Evolutionary conservation across 208 protist genomes (phyloP), one percentile per base, ranked within the genome.

Genomic region (Trypanosoma lewisi): DNA sequence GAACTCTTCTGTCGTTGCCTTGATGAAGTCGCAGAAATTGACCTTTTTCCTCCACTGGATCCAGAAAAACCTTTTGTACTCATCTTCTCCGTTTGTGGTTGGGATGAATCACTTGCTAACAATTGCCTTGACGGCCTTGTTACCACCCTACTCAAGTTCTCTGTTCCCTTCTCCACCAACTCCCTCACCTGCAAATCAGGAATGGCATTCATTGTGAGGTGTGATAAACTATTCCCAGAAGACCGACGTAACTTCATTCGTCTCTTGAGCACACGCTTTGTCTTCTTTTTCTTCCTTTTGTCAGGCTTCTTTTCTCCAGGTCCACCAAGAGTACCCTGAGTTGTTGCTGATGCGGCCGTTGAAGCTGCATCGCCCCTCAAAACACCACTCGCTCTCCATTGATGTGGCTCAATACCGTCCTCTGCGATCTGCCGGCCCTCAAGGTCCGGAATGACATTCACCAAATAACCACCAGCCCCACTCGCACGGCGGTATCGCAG

Each of bases 241-340:
- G 63, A 62, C 41, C 66, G 59, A 17, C 70, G 73, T 33, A 58
- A 37, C 39, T 67, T 67, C 36, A 73, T 51, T 16, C 73, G 62
- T 57, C 80, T 79, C 63, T 69, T 71, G 21, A 83, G 19, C 34
- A 86, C 66, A 11, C 63, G 66, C 67, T 81, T 87, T 61, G 71
- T 79, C 39, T 57, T 58, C 56, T 76, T 78, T 59, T 67, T 70
- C 37, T 59, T 59, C 1, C 63, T 51, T 12, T 34, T 3, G 1
- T 42, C 19, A 6, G 28, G 30, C n/a, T 66, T 55, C 23, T 52
- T 12, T 49, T 17, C 5, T 49, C 4, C 44, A 21, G 19, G 4
- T 49, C 16, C 9, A n/a, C 9, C 6, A n/a, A 52, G 11, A 4
- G 34, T n/a, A n/a, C n/a, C n/a, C 41, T 17, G 11, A 9, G 16